Evolutionary conservation across 2,329 filamentous ascomycete genomes (phyloP).

Genomic region (Allantophomopsis lycopodina): DNA sequence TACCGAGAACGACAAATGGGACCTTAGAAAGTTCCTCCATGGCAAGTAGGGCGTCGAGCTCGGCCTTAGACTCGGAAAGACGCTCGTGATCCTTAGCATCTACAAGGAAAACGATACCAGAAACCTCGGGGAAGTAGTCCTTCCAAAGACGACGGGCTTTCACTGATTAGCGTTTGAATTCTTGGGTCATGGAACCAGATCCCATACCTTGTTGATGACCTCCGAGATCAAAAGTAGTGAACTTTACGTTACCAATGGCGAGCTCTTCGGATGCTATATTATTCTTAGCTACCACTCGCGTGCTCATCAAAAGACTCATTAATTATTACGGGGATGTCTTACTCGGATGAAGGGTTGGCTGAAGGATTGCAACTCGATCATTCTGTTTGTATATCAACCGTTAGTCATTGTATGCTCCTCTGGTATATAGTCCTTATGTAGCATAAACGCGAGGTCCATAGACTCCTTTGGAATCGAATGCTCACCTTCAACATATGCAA

Average conservation of each 20-base stretch:
- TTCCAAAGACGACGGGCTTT: constrained; percentile 85
- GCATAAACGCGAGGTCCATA: background rate
- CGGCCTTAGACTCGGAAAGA: constrained; percentile 85
- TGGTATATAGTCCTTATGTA: too few species aligned
- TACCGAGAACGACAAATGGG: constrained; percentile 89
- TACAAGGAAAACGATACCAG: constrained; percentile 93
- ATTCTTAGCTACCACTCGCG: constrained; percentile 11
- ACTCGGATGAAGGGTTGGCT: constrained; percentile 88
- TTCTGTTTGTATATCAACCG: constrained; percentile 40
- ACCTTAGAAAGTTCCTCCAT: constrained; percentile 97
- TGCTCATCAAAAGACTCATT: constrained; percentile 2
- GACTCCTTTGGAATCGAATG: background rate
- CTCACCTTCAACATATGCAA: constrained; percentile 90
- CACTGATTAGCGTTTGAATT: background rate
- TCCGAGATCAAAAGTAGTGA: constrained; percentile 88
- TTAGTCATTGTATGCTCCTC: too few species aligned
- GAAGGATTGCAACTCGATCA: constrained; percentile 81
- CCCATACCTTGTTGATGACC: constrained; percentile 75
- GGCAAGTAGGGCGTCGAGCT: constrained; percentile 85
- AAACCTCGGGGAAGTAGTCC: constrained; percentile 94
- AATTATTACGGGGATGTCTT: constrained; percentile 11
- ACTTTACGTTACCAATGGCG: constrained; percentile 83
- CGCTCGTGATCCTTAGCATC: constrained; percentile 97
- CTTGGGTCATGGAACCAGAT: background rate
- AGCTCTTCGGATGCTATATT: constrained; percentile 72